Base-by-base conservation (phyloP, 441 rosid genomes). In the Populus hybrid region DNA sequence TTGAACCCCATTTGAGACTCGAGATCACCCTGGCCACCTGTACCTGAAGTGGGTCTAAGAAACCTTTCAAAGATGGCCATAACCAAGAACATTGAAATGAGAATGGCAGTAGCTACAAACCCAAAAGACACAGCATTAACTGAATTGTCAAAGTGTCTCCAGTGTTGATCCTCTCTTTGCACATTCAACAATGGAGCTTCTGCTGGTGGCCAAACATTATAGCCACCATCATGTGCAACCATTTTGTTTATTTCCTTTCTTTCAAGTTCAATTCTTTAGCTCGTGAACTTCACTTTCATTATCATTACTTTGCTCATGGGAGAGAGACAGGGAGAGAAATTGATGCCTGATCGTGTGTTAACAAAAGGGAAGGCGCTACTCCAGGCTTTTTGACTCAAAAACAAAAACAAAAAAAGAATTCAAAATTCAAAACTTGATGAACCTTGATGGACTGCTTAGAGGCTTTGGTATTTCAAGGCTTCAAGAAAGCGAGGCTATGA, bases 91-190 rank as follows among this genome's bases (percentile, higher is more conserved):
- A 96, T 93, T 21, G 93, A 94, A 84, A 96, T 94, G 87, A 96
- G 96, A 81, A 96, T 89, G 75, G 99, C 99, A 46, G 99, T 93
- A 72, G 99, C 99, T 6, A 95, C 98, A 73, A 92, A 96, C 8
- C 99, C 98, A 84, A 96, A 94, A 14, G 98, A 96, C 68, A 96
- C 98, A 0, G 99, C 98, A 80, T 89, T 92, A 54, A 91, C 96
- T 14, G 98, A 92, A 86, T 92, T 89, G 72, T 90, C 97, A 50
- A 87, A 92, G 69, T 87, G 85, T 70, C 84, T 88, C 94, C 92
- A 90, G 38, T 88, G 92, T 9, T 89, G 91, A 5, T 87, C 93
- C 35, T 85, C 90, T 80, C 87, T 81, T 72, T 85, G 89, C 77
- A 80, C 73, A 80, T 83, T 87, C 83, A 85, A 40, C 57, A 79